Base-by-base conservation (phyloP, 495 filamentous ascomycete genomes). In the Annulohypoxylon bovei region DNA sequence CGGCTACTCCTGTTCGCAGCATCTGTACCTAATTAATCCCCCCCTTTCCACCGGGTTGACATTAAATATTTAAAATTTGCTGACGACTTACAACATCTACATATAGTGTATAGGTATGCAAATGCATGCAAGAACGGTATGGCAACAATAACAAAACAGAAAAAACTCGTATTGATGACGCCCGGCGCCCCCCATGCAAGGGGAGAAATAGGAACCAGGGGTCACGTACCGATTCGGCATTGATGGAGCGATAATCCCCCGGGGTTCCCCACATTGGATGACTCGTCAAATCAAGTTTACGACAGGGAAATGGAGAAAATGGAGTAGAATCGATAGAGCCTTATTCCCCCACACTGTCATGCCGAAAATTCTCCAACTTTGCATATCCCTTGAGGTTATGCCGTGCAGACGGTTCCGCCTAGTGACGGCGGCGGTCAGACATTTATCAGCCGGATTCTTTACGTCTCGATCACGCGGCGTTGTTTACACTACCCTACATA, bases 251-350 rank as follows among this genome's bases (percentile, higher is more conserved):
- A 64, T 42, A 12, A 37, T 49, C 23, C 20, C 50, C 68, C 62
- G 68, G 68, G 68, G 56, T 71, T 71, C 62, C 68, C 68, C 68
- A 71, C 62, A 65, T 28, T 28, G 32, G 52, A 25, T 59, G 18
- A 59, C 33, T 53, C 23, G 23, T 39, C 27, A 54, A 60, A 61
- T 60, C 44, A 44, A 14, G 47, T 52, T 62, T 47, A 39, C 12
- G 37, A 18, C 12, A 11, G 16, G 32, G 14, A 39, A 39, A 25
- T 33, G 52, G 52, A 23, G 50, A 54, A 47, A 22, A 52, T 46
- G n/a, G 40, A 22, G 40, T 16, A 22, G 40, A 53, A 18, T 22
- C 14, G 9, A 11, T 25, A 60, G 25, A 60, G 39, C 23, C 28
- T 47, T 28, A n/a, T 56, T 46, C 49, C 50, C 61, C 61, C 61